Base-by-base conservation (phyloP, 148 eudicot species). In the Arbutus unedo region DNA sequence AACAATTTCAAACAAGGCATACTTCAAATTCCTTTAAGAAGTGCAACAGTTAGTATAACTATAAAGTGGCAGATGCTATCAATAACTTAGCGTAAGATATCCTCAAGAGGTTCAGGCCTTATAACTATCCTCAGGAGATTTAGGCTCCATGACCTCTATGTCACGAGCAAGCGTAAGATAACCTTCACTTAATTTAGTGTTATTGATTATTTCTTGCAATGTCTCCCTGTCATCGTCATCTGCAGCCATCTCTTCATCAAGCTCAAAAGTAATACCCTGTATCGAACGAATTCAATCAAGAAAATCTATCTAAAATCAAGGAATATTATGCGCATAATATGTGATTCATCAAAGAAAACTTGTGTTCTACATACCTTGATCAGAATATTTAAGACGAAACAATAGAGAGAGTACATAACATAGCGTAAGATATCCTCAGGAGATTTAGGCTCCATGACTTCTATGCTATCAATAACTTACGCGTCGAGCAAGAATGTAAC, bases 401-500 rank as follows among this genome's bases (percentile, higher is more conserved):
- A 51, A 84, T 10, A 31, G 2, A 18, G 43, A 43, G 49, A 19
- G 77, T 41, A 10, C 15, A 66, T 49, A 13, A 73, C n/a, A 25
- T 8, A 43, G 1, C 66, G n/a, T n/a, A n/a, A n/a, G n/a, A n/a
- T 94, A 85, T 96, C 98, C 84, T 94, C 98, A 5, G 98, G 98
- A 81, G 97, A 92, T 81, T 94, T 96, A 82, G 99, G 91, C 83
- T 96, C 99, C 98, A 96, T 93, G 87, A 96, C 99, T 87, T 96
- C 99, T 83, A 96, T 91, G 91, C n/a, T n/a, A n/a, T n/a, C n/a
- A n/a, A n/a, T n/a, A n/a, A n/a, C 97, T 93, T 90, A 96, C 99
- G 85, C 93, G 99, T 49, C 95, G 94, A 74, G 92, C 98, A 81
- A 96, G 92, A 79, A 96, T 96, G 91, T 88, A 96, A 83, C 97